These are phyloP conservation scores for Trifolium subterraneum DNA, from an alignment of 306 rosid species.

Conservation along the genomic window DNA sequence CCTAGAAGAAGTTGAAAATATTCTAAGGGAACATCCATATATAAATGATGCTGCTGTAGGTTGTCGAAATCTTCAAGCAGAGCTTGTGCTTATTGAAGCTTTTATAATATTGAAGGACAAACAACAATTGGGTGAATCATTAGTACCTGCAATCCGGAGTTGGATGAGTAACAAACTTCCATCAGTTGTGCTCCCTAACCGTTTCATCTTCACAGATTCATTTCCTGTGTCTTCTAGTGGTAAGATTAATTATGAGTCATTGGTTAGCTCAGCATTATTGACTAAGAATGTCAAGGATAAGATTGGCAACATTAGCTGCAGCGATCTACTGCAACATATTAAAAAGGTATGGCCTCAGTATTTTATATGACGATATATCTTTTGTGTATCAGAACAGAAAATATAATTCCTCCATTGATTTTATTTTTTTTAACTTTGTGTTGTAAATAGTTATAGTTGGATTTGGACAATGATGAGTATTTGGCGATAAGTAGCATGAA, in stretches of 20 bases:
- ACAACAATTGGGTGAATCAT: conserved; percentile 50
- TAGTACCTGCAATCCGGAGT: conserved; percentile 61
- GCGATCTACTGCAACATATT: conserved; percentile 61
- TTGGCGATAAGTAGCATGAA: conserved; percentile 21
- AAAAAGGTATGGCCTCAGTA: conserved; percentile 59
- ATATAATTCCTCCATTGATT: conserved; percentile 26
- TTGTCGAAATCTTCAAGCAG: conserved; percentile 55
- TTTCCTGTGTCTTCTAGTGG: conserved; percentile 78
- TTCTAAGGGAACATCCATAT: conserved; percentile 71
- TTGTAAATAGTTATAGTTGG: conserved; percentile 31
- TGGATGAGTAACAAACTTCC: conserved; percentile 81
- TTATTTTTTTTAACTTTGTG: conserved; percentile 13
- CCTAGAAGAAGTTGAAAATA: conserved; percentile 78
- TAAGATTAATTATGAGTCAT: conserved; percentile 72
- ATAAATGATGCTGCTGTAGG: conserved; percentile 70
- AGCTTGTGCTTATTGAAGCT: conserved; percentile 60
- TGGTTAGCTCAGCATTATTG: conserved; percentile 51
- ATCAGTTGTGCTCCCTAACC: conserved; percentile 63
- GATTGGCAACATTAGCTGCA: conserved; percentile 47
- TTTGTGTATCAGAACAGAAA: conserved; percentile 22
- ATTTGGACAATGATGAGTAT: conserved; percentile 19
- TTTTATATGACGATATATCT: conserved; percentile 24
- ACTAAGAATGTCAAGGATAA: conserved; percentile 46
- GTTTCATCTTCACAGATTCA: conserved; percentile 59
- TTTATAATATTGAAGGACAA: conserved; percentile 64